Evolutionary conservation across 306 rosid genomes (phyloP).

Genomic region (peach (Prunus persica)): Prunus_persica_NCBIv2 NC_034016.1:12380001-12380500

Average conservation of each 20-base stretch:
- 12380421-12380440: neutral
- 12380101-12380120: conserved; percentile 48
- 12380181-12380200: conserved; percentile 58
- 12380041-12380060: conserved; percentile 69
- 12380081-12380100: conserved; percentile 92
- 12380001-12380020: neutral
- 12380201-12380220: conserved; percentile 96
- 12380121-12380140: neutral
- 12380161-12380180: neutral
- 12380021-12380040: conserved; percentile 16
- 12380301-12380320: conserved; percentile 6
- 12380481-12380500: neutral
- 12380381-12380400: conserved; percentile 5
- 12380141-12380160: neutral
- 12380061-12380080: conserved; percentile 68
- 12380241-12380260: conserved; percentile 61
- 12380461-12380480: neutral
- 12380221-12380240: conserved; percentile 96
- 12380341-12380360: conserved; percentile 9
- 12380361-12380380: neutral
- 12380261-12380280: conserved; percentile 97
- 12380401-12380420: neutral
- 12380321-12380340: neutral
- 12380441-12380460: neutral
- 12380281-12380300: conserved; percentile 60